These are phyloP conservation scores for Colletotrichum trifolii DNA, from an alignment of 2,329 filamentous ascomycete genomes.

Conservation along the genomic window DNA sequence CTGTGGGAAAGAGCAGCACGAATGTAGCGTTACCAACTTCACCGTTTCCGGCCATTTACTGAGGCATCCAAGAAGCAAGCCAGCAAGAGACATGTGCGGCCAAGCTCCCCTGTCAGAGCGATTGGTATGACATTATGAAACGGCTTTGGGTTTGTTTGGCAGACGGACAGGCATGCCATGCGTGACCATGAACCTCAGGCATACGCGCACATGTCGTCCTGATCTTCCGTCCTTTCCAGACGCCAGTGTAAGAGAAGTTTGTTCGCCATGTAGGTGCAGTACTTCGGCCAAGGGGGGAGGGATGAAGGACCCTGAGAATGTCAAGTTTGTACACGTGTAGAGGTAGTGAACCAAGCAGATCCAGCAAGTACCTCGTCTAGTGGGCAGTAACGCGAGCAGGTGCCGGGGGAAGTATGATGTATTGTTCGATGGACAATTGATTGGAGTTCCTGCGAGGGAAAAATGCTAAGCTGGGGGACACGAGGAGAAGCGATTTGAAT, in stretches of 20 bases:
- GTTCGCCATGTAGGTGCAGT: conserved; percentile 17
- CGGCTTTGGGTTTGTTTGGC: conserved; percentile 24
- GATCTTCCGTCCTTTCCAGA: conserved; percentile 14
- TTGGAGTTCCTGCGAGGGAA: conserved; percentile 4
- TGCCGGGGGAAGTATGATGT: too few species aligned
- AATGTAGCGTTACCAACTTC: too few species aligned
- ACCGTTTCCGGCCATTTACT: too few species aligned
- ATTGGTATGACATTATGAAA: conserved; percentile 23
- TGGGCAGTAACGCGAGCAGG: not conserved
- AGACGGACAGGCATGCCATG: conserved; percentile 18
- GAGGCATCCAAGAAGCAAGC: too few species aligned
- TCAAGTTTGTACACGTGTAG: conserved; percentile 11
- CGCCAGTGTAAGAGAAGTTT: conserved; percentile 16
- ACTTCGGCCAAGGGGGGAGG: conserved; percentile 17
- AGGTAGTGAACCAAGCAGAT: conserved; percentile 1
- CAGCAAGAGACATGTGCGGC: not conserved
- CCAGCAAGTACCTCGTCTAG: not conserved
- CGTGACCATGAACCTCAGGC: conserved; percentile 13
- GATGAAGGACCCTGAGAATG: conserved; percentile 26
- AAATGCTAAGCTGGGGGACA: conserved; percentile 6
- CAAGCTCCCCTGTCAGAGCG: conserved; percentile 2
- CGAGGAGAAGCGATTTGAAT: conserved; percentile 3
- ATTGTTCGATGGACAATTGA: conserved; percentile 3
- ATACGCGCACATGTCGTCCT: conserved; percentile 9
- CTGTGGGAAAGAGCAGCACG: too few species aligned